Evolutionary conservation across 2,329 filamentous ascomycete genomes (phyloP), one percentile per base, ranked within the genome.

Genomic region (Chaetoscypha palmicola): DNA sequence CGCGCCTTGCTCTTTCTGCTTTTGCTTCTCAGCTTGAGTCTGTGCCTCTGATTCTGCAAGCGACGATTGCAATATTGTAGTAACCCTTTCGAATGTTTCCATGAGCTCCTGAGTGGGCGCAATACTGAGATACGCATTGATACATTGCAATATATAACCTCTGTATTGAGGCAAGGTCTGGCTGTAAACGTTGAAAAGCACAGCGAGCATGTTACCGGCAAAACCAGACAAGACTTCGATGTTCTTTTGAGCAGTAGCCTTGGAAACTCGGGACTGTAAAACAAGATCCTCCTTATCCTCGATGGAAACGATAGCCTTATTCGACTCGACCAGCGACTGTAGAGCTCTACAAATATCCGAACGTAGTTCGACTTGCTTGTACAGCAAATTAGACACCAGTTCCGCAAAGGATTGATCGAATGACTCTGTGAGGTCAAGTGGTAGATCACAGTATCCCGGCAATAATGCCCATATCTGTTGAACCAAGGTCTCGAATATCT

Each of bases 181-280:
- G 52, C 86, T 95, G 68, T 98, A 98, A 34, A 98, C 91, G 62
- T 98, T 98, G 73, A 98, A 97, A n/a, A 98, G 71, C 0, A 97
- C 91, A 5, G 92, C 90, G 32, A 98, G 77, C 66, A 98, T 77
- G 58, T 97, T 97, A 48, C 83, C 83, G 1, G 91, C 76, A 60
- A 92, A 90, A 1, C 71, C 70, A 12, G 86, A 80, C 10, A 98
- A 72, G 62, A 94, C 83, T n/a, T 79, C 70, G 30, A 97, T 68
- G 60, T 96, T 96, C 65, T 82, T 81, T 62, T 79, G 70, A 0
- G 92, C 91, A 30, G 80, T 73, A 3, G 72, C 76, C 61, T 84
- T 89, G 3, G 84, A 81, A 11, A 96, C 77, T 38, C 90, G 76
- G 57, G 84, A 83, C 61, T 91, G 86, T 10, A 88, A 71, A 26